A percentile compares a stretch with the other conserved stretches of the same genome.
phyloP scores from a whole-genome alignment of 306 rosid species.

The Cicer bijugum region DNA sequence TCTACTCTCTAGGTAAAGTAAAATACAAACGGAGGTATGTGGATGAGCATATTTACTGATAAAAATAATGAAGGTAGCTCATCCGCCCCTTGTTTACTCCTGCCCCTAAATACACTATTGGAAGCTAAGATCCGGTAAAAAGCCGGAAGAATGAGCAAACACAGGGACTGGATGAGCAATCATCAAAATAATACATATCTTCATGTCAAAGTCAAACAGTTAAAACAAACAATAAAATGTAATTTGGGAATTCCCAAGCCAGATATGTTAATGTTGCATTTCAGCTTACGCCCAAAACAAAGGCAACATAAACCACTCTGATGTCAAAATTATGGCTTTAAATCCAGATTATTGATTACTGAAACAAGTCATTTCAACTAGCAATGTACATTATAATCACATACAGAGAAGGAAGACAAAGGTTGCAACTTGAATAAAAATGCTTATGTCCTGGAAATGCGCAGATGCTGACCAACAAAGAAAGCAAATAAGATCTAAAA shows the following conservation, averaged over 20 bases:
- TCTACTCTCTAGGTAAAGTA: not conserved
- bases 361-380: not conserved
- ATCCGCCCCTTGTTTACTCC: too few species aligned
- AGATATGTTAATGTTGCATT: conserved; percentile 1
- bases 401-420: not conserved
- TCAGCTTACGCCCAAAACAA: not conserved
- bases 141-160: too few species aligned
- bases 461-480: not conserved
- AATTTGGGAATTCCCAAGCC: not conserved
- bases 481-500: not conserved
- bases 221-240: not conserved
- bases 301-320: not conserved
- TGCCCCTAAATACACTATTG: too few species aligned
- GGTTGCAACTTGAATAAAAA: not conserved
- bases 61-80: not conserved
- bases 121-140: too few species aligned
- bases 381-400: not conserved
- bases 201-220: not conserved
- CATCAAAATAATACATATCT: not conserved
- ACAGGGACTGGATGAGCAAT: too few species aligned
- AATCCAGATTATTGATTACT: not conserved
- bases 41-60: not conserved
- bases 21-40: not conserved
- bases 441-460: not conserved
- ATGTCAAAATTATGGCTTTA: not conserved